Evolutionary conservation across 306 rosid genomes (phyloP), one percentile per base, ranked within the genome.

Genomic region (Lupinus albus): DNA sequence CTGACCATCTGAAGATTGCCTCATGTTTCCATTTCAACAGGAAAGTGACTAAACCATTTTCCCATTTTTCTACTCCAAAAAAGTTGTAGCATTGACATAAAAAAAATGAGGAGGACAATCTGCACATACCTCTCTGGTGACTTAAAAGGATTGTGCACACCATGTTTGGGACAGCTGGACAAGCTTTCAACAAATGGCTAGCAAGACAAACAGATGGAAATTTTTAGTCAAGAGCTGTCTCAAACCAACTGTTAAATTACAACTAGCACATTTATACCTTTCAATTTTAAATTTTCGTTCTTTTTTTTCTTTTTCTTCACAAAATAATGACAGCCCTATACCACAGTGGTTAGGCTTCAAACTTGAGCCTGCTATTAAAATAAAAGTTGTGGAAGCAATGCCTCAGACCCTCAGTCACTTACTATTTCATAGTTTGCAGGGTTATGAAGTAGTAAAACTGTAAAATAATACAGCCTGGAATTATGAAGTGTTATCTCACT

Each of bases 91-190:
- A 25, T 25, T 25, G 50, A 46, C 17, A 4, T 6, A n/a, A 8
- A 18, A 15, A 58, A 71, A 13, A 25, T 48, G 8, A 39, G 16
- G 48, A 56, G 41, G 39, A 70, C 11, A 75, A 45, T 50, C 15
- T 64, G 76, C 51, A 47, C 80, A 56, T 68, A 93, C 98, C 98
- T 88, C 86, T 93, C 93, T 2, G 98, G 98, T 44, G 87, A 84
- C 85, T 93, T 93, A 76, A 93, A 89, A 7, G 98, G 98, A 76
- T 93, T 93, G 78, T 93, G 98, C 8, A 93, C 74, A 70, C 98
- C 98, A 71, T 89, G 98, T 71, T 93, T 93, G 11, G 98, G 97
- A 69, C 98, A 93, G 80, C 72, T 79, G 78, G 88, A 61, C 84
- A 93, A 85, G 84, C 98, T 89, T 82, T 89, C 76, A 61, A 87